A percentile compares a stretch with the other conserved stretches of the same genome.
These are phyloP conservation scores for Whalleya microplaca DNA, from an alignment of 2,329 filamentous ascomycete species.

Conservation along the genomic window DNA sequence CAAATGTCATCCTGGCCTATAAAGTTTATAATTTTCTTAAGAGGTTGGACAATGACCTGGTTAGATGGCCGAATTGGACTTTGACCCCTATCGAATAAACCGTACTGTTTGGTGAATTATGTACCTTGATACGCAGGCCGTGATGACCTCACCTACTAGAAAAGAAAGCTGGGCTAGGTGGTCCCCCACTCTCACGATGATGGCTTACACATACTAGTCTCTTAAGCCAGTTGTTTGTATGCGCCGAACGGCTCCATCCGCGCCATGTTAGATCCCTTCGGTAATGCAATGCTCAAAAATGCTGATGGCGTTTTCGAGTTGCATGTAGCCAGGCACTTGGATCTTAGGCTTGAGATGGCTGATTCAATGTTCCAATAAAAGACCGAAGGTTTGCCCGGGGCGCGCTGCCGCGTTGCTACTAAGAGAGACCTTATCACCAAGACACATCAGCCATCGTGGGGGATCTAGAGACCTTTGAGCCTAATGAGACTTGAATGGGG, in stretches of 20 bases:
- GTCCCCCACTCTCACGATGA: neutral
- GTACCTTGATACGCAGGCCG: neutral
- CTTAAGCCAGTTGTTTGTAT: neutral
- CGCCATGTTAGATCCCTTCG: neutral
- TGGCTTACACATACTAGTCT: neutral
- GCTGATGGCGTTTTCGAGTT: constrained; percentile 17
- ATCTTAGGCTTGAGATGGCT: constrained; percentile 24
- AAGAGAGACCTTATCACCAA: constrained; percentile 27
- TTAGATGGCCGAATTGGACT: no score
- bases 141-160: neutral
- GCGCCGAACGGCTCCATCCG: neutral
- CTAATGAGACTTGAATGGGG: no score
- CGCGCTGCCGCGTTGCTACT: constrained; percentile 26
- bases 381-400: constrained; percentile 37
- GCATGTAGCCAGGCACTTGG: constrained; percentile 21
- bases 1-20: no score
- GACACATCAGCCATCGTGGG: no score
- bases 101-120: no score
- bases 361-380: constrained; percentile 34
- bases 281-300: neutral
- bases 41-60: no score
- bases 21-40: no score
- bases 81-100: no score
- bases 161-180: neutral
- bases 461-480: no score